Percentiles rank a stretch among this genome's conserved stretches.
phyloP scores from a whole-genome alignment of 345 rosid genomes.

The Lepidium sativum region DNA sequence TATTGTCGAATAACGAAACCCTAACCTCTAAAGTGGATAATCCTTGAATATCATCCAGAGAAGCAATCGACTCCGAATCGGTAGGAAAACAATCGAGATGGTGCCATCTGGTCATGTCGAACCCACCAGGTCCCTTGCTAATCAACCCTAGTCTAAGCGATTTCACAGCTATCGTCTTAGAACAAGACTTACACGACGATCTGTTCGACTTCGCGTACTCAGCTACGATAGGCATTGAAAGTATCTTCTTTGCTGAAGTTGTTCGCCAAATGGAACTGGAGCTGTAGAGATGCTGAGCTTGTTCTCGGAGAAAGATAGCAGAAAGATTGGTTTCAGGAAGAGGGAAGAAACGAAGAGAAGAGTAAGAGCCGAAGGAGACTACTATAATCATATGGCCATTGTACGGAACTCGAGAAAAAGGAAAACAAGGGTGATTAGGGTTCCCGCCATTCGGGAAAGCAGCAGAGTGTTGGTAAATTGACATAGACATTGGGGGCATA shows the following conservation, averaged over 20 bases:
- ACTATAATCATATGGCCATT: conserved; percentile 10
- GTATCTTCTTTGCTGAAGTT: not conserved
- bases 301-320: not conserved
- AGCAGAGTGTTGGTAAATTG: not conserved
- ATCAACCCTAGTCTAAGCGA: conserved; percentile 53
- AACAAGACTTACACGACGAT: conserved; percentile 72
- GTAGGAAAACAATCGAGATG: conserved; percentile 58
- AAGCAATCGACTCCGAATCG: conserved; percentile 26
- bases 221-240: conserved; percentile 33
- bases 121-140: conserved; percentile 54
- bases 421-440: conserved; percentile 6
- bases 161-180: conserved; percentile 40
- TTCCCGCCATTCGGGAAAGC: conserved; percentile 21
- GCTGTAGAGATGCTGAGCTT: not conserved
- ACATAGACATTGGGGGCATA: not conserved
- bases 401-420: not conserved
- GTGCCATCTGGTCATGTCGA: conserved; percentile 73
- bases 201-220: conserved; percentile 86
- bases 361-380: not conserved
- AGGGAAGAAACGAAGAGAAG: not conserved
- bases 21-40: conserved; percentile 46
- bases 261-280: not conserved
- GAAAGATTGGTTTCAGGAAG: not conserved
- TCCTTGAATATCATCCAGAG: conserved; percentile 44
- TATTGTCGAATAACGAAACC: not conserved